Base-by-base conservation (phyloP, 2,329 filamentous ascomycete species). In the Colletotrichum tamarilloi region DNA sequence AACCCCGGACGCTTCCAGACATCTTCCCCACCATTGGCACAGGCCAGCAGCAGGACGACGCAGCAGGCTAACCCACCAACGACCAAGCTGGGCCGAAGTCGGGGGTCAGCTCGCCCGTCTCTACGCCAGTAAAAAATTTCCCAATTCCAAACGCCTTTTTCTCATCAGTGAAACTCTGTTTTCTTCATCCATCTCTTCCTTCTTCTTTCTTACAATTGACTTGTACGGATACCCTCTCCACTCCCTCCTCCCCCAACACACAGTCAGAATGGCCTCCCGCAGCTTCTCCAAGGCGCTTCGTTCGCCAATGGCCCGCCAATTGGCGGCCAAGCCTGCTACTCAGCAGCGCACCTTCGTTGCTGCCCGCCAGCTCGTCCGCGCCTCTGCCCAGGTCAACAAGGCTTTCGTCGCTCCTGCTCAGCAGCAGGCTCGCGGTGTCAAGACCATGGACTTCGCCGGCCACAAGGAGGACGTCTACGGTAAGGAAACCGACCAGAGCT, bases 381-480 rank as follows among this genome's bases (percentile, higher is more conserved):
- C 87, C 75, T 85, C 88, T 78, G 87, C 88, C 77, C 87, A 75
- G 73, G 74, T 74, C 32, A 67, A 59, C 66, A 75, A 75, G 68
- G 74, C 86, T 76, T 84, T 87, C 62, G 83, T 85, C 78, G 86
- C 83, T 75, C 82, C 84, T 77, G 81, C 81, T 69, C 88, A 91
- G 84, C 88, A 91, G 84, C 93, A 95, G 88, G 87, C 90, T 78
- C 93, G 97, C 83, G 97, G 97, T 85, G 87, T 98, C 82, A 98
- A 99, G 94, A 98, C 96, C 80, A 96, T 99, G 86, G 95, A 98
- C 92, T 99, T 99, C 85, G 97, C 97, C 78, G 97, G 95, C 81
- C 90, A 90, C 83, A 96, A 97, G 89, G 97, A 99, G 91, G 91
- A 92, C 78, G 97, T 99, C 84, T 98, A 94, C 84, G 95, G 95